Evolutionary conservation across 257 asterid genomes (phyloP).

Genomic region (Solanum lignicaule): DNA sequence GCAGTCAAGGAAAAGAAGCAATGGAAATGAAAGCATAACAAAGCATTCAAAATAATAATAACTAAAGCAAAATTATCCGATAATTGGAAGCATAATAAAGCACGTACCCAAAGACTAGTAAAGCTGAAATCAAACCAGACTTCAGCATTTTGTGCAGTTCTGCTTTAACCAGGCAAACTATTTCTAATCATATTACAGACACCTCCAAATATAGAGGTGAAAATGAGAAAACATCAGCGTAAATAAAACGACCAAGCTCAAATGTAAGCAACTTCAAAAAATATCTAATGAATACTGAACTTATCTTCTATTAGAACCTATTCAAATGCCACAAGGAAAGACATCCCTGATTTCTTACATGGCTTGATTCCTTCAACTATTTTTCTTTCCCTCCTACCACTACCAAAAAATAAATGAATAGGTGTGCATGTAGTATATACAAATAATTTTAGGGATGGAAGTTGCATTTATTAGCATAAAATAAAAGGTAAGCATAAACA

Average conservation of each 20-base stretch:
- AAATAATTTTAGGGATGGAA: not conserved
- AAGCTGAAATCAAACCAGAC: not conserved
- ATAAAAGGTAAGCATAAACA: not conserved
- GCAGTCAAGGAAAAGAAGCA: not conserved
- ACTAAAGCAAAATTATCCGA: not conserved
- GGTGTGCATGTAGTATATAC: not conserved
- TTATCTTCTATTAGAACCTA: not conserved
- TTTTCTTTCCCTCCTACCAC: not conserved
- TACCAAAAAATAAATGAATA: not conserved
- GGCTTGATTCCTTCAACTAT: not conserved
- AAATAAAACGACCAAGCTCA: not conserved
- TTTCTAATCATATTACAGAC: not conserved
- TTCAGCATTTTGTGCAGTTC: not conserved
- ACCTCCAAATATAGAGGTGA: not conserved
- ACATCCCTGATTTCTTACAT: not conserved
- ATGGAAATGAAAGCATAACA: not conserved
- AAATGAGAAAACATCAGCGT: not conserved
- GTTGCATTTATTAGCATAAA: not conserved
- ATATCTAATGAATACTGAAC: not conserved
- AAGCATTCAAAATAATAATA: not conserved
- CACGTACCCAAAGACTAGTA: not conserved
- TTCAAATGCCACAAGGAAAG: not conserved
- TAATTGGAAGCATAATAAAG: not conserved
- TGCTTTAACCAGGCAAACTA: not conserved
- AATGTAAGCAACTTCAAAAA: not conserved